Evolutionary conservation across 1,284 basidiomycete species (phyloP).

Genomic region (Polyporus tsugae): DNA sequence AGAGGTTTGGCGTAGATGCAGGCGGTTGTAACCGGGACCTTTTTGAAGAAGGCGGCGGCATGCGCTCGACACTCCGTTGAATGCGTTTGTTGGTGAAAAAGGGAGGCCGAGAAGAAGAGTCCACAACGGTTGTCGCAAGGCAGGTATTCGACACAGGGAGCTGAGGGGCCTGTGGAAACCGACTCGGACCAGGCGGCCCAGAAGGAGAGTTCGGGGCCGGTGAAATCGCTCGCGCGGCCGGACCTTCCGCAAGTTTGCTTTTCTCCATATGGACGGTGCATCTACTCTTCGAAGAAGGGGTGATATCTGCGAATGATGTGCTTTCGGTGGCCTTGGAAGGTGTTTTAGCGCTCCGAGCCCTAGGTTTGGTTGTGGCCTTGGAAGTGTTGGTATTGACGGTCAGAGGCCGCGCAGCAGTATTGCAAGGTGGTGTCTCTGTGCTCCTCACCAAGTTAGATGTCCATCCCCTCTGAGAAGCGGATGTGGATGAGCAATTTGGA

Average conservation of each 20-base stretch:
- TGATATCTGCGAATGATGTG: not conserved
- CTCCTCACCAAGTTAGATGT: not conserved
- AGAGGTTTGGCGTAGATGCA: not conserved
- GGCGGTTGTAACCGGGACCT: constrained; percentile 18
- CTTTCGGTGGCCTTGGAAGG: not conserved
- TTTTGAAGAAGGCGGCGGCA: constrained; percentile 21
- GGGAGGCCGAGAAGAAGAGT: not conserved
- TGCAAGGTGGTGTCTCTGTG: not conserved
- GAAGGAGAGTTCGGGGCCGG: not conserved
- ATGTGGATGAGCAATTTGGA: not conserved
- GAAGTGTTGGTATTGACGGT: not conserved
- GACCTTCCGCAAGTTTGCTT: not conserved
- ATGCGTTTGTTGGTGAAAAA: constrained; percentile 2
- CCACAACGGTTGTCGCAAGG: too few relatives aligned
- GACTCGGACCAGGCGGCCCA: not conserved
- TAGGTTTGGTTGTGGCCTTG: not conserved
- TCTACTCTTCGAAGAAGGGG: accelerated
- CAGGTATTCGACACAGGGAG: not conserved
- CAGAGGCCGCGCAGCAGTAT: not conserved
- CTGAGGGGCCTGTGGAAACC: not conserved
- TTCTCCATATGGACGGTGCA: not conserved
- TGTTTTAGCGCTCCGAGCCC: not conserved
- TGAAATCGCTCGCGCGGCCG: not conserved
- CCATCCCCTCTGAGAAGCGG: not conserved
- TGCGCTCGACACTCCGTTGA: not conserved